phyloP scores from a whole-genome alignment of 225 moss, liverwort and hornwort genomes.

The Pseudisothecium myosuroides region DNA sequence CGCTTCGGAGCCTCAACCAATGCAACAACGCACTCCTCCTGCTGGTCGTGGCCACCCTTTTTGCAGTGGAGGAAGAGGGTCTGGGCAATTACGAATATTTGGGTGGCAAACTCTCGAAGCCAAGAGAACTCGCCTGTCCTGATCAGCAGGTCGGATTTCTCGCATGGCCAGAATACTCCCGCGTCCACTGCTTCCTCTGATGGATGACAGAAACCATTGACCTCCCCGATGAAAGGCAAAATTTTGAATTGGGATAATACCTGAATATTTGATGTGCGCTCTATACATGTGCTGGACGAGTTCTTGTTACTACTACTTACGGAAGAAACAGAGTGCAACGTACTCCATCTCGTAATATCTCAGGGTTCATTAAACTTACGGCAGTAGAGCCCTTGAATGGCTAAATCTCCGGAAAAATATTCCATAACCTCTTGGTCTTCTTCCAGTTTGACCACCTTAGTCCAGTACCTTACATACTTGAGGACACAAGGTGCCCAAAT shows the following conservation, averaged over 20 bases:
- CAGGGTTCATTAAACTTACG: not conserved
- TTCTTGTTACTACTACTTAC: not conserved
- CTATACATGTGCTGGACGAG: not conserved
- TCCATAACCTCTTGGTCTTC: not conserved
- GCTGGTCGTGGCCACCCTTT: not conserved
- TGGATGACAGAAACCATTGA: not conserved
- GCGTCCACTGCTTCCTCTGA: not conserved
- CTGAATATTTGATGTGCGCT: not conserved
- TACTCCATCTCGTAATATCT: not conserved
- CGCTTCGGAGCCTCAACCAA: not conserved
- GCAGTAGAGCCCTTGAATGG: not conserved
- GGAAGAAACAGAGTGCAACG: not conserved
- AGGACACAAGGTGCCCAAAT: not conserved
- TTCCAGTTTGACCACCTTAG: not conserved
- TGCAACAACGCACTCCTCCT: not conserved
- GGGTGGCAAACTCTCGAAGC: not conserved
- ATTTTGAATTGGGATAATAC: not conserved
- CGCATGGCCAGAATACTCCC: not conserved
- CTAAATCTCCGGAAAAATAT: not conserved
- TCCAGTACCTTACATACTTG: not conserved
- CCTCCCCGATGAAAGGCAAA: not conserved
- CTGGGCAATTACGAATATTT: not conserved
- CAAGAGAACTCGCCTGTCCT: not conserved
- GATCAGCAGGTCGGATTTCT: not conserved
- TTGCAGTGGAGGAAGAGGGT: not conserved